Percentiles rank a stretch among this genome's conserved stretches.
Evolutionary conservation across 805 yeast genomes (phyloP).

Genomic region (Saccharomycopsis fodiens): DNA sequence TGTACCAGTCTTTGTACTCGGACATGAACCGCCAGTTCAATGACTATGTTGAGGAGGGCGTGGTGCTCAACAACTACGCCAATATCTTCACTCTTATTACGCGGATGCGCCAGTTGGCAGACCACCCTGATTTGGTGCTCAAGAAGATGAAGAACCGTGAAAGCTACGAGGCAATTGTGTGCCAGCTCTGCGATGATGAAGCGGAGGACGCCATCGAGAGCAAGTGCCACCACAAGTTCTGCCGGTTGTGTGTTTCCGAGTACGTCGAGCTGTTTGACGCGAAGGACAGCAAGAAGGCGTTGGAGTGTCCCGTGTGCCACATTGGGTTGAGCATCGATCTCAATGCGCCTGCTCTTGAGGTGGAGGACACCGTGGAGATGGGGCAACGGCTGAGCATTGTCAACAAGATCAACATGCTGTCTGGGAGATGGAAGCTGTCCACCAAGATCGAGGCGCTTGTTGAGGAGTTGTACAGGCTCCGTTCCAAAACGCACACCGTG

Average conservation of each 20-base stretch:
- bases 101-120: conserved; percentile 96
- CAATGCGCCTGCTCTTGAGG: conserved; percentile 76
- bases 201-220: conserved; percentile 97
- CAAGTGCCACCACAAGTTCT: conserved; percentile 88
- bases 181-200: conserved; percentile 94
- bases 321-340: conserved; percentile 87
- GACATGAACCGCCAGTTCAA: conserved; percentile 84
- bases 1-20: conserved; percentile 79
- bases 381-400: conserved; percentile 56
- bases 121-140: conserved; percentile 93
- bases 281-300: conserved; percentile 32
- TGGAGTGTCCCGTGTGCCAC: conserved; percentile 95
- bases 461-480: conserved; percentile 79
- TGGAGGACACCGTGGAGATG: conserved; percentile 47
- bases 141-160: conserved; percentile 44
- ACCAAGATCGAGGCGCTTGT: conserved; percentile 95
- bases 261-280: conserved; percentile 69
- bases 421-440: conserved; percentile 86
- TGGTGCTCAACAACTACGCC: conserved; percentile 92
- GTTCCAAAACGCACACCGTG: conserved; percentile 83
- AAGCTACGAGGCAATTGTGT: conserved; percentile 52
- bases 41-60: conserved; percentile 93
- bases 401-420: conserved; percentile 72
- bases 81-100: conserved; percentile 94
- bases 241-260: conserved; percentile 87